These are phyloP conservation scores for Phoenix roebelenii DNA, from an alignment of 176 grass and related monocot genomes.

Conservation along the genomic window DNA sequence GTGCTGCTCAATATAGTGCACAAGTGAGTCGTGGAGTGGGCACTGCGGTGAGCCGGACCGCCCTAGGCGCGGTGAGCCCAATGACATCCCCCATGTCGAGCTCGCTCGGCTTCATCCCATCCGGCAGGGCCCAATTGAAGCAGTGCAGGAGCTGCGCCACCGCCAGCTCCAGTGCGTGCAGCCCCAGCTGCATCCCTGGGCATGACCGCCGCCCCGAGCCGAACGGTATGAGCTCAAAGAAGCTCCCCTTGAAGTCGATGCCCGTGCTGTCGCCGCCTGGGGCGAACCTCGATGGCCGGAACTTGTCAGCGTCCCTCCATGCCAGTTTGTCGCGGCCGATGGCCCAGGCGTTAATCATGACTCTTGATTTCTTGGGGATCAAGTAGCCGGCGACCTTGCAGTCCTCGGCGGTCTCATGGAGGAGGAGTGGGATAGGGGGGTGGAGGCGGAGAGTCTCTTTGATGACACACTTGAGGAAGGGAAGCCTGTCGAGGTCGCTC, in stretches of 20 bases:
- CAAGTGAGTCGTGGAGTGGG: constrained; percentile 47
- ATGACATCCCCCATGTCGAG: constrained; percentile 83
- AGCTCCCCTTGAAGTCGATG: constrained; percentile 81
- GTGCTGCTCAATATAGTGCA: constrained; percentile 16
- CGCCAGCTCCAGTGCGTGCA: constrained; percentile 54
- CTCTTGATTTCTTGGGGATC: constrained; percentile 41
- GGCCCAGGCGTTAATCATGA: constrained; percentile 91
- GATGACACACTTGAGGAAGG: constrained; percentile 64
- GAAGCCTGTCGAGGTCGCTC: constrained; percentile 71
- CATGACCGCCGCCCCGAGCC: constrained; percentile 74
- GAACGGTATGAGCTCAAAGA: constrained; percentile 86
- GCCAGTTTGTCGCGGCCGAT: constrained; percentile 56
- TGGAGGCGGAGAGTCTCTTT: constrained; percentile 96
- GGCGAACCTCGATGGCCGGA: constrained; percentile 48
- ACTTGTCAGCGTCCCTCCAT: constrained; percentile 62
- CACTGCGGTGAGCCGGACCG: constrained; percentile 52
- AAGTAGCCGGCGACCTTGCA: constrained; percentile 58
- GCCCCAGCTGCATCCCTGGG: constrained; percentile 56
- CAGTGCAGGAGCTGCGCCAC: constrained; percentile 64
- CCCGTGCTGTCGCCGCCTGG: constrained; percentile 19
- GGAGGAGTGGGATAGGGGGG: constrained; percentile 86
- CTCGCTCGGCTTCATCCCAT: constrained; percentile 67
- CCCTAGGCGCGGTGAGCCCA: constrained; percentile 81
- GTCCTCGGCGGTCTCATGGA: constrained; percentile 73
- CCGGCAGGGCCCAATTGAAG: constrained; percentile 61